phyloP scores from a whole-genome alignment of 2,329 filamentous ascomycete species.

The Cryphonectria naterciae region DNA sequence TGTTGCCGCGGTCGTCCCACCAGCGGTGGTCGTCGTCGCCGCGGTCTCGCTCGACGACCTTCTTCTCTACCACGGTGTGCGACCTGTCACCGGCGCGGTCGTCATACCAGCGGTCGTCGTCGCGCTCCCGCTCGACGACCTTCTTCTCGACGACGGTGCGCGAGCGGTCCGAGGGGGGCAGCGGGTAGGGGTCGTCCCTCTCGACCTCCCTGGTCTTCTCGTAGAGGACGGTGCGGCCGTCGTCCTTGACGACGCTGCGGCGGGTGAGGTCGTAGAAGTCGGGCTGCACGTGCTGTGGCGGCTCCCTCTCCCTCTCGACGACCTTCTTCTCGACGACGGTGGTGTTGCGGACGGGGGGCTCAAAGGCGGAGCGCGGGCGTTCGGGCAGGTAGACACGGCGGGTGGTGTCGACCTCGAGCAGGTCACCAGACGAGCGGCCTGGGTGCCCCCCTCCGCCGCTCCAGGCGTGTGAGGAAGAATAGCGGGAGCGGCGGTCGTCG shows the following conservation, averaged over 20 bases:
- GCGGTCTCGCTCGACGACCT: slow-evolving; percentile 24
- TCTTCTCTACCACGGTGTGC: slow-evolving; percentile 25
- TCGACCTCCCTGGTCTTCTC: slow-evolving; percentile 33
- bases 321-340: slow-evolving; percentile 39
- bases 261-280: slow-evolving; percentile 27
- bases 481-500: slow-evolving; percentile 51
- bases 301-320: slow-evolving; percentile 35
- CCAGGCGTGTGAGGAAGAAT: slow-evolving; percentile 41
- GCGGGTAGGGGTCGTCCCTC: slow-evolving; percentile 21
- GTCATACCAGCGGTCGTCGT: slow-evolving; percentile 27
- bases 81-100: slow-evolving; percentile 31
- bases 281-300: slow-evolving; percentile 11
- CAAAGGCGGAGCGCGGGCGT: slow-evolving; percentile 56
- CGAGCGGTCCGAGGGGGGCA: slow-evolving; percentile 19
- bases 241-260: slow-evolving; percentile 31
- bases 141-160: slow-evolving; percentile 26
- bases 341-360: slow-evolving; percentile 39
- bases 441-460: slow-evolving; percentile 25
- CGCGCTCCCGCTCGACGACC: slow-evolving; percentile 22
- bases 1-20: slow-evolving; percentile 28
- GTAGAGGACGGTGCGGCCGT: slow-evolving; percentile 34
- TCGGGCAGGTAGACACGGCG: slow-evolving; percentile 51
- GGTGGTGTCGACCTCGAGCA: slow-evolving; percentile 44
- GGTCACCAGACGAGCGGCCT: slow-evolving; percentile 45
- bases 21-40: slow-evolving; percentile 25